Percentiles rank a stretch among this genome's conserved stretches.
Conservation (phyloP, 1,284 basidiomycete genomes). For the Schizophyllum commune region DNA sequence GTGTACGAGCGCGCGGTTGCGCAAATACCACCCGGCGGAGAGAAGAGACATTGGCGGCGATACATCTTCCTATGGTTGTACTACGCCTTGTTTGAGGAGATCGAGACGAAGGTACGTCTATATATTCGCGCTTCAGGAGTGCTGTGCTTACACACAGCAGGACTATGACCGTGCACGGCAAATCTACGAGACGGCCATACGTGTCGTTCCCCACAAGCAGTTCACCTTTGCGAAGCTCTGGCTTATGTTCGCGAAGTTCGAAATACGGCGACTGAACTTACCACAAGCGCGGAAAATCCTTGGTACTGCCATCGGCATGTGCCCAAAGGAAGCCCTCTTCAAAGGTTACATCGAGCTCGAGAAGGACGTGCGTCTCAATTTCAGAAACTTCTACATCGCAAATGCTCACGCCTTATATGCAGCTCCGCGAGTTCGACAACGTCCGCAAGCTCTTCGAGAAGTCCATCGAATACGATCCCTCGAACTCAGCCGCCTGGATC, state of each 20-base stretch:
- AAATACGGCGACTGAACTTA: constrained; percentile 81
- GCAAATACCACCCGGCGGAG: constrained; percentile 84
- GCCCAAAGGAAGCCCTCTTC: constrained; percentile 90
- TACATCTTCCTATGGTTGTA: constrained; percentile 97
- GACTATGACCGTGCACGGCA: constrained; percentile 83
- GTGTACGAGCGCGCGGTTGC: constrained; percentile 97
- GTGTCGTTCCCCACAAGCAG: constrained; percentile 88
- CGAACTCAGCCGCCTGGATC: constrained; percentile 93
- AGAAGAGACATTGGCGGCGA: constrained; percentile 90
- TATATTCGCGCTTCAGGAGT: neutral
- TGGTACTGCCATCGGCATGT: constrained; percentile 90
- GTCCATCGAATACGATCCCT: constrained; percentile 87
- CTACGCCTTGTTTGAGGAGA: constrained; percentile 97
- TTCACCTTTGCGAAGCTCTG: constrained; percentile 98
- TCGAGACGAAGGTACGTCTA: constrained; percentile 72
- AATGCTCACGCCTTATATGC: constrained; percentile 9
- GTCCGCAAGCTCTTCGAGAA: constrained; percentile 92
- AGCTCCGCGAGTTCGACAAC: constrained; percentile 92
- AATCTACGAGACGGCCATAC: constrained; percentile 87
- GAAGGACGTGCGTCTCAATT: constrained; percentile 58
- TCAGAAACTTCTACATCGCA: no score
- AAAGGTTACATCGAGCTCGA: constrained; percentile 93
- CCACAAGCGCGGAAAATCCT: constrained; percentile 84
- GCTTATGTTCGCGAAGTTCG: constrained; percentile 88
- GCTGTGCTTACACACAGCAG: constrained; percentile 25